Evolutionary conservation across 169 alveolate genomes (phyloP).

Genomic region (Plasmodium berghei): DNA sequence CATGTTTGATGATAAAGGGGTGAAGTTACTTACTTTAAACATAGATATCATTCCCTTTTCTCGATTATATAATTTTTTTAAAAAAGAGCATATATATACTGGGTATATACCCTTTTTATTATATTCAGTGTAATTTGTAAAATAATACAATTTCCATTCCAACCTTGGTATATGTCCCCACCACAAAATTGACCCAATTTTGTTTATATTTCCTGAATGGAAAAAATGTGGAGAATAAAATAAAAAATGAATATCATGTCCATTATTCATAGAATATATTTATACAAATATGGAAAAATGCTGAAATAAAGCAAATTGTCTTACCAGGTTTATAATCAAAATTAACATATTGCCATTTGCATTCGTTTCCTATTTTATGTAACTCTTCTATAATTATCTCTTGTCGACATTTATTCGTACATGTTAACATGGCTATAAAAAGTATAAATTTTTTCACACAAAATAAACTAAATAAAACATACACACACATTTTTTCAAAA

Average conservation of each 20-base stretch:
- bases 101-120: conserved; percentile 29
- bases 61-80: conserved; percentile 44
- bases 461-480: background rate
- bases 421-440: conserved; percentile 55
- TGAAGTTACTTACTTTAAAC: conserved; percentile 22
- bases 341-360: conserved; percentile 31
- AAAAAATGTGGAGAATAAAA: background rate
- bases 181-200: conserved; percentile 63
- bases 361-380: conserved; percentile 20
- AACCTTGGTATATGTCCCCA: conserved; percentile 72
- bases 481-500: background rate
- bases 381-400: conserved; percentile 60
- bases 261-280: background rate
- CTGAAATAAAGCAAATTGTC: background rate
- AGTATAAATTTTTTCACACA: background rate
- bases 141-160: conserved; percentile 68
- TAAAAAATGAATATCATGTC: background rate
- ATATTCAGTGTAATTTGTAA: conserved; percentile 27
- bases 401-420: conserved; percentile 8
- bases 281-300: background rate
- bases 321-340: conserved; percentile 55
- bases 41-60: conserved; percentile 26
- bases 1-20: background rate
- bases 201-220: conserved; percentile 28
- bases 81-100: conserved; percentile 59